Evolutionary conservation across 495 filamentous ascomycete genomes (phyloP), one percentile per base, ranked within the genome.

Genomic region (Hapsidospora chrysogenum): DNA sequence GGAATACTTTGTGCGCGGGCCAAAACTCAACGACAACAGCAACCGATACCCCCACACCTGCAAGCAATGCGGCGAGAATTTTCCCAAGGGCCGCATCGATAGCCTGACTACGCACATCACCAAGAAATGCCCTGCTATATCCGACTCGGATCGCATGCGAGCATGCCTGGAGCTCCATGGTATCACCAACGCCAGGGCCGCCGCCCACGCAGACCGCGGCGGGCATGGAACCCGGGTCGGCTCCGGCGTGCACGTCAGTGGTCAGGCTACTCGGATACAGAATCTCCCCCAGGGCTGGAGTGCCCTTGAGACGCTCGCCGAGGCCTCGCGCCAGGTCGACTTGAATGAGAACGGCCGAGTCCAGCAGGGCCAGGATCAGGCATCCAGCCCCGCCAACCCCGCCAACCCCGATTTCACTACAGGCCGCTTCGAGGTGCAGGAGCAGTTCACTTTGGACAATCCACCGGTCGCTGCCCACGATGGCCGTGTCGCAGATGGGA

Each of bases 1-100:
- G 44, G 74, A 83, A 61, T 83, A 78, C 60, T 92, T 89, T 55
- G 75, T 76, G 49, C 71, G 84, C 36, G 84, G 84, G 7, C 65
- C 68, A 10, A 89, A 87, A 55, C 62, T 87, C 45, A 74, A 78
- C 45, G 82, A 89, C 49, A 72, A 77, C 38, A 82, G 76, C 60
- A 92, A 92, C 52, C 72, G 84, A 29, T 92, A 92, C 46, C 74
- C 80, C 44, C 79, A 87, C 51, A 84, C 78, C 3, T 92, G 83
- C 68, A 84, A 82, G 59, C 63, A 72, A 27, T 92, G 84, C 46
- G 80, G 81, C 31, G 80, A 87, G 46, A 70, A 74, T 43, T 87
- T 87, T 40, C 80, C 80, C 29, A 86, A 86, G 45, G 84, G 84
- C 43, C 70, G 84, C 33, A 73, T 81, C 47, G 84, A 92, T 40